Evolutionary conservation across 1,139 yeast species (phyloP).

Genomic region (Saccharomycopsis hybrid): DNA sequence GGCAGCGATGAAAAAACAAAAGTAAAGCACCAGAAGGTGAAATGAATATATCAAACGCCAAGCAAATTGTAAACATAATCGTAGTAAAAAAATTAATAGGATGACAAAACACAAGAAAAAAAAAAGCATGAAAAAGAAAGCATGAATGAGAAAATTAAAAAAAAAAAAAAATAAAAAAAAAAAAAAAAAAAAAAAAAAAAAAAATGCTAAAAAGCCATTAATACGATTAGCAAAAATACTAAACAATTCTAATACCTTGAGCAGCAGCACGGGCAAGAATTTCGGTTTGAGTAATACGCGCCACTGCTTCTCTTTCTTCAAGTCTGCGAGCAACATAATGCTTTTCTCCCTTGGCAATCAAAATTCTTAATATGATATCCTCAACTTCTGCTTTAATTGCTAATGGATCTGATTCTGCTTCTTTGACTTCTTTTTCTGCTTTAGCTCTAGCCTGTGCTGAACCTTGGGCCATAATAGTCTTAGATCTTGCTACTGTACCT

Average conservation of each 20-base stretch:
- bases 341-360: conserved; percentile 39
- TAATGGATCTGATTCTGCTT: conserved; percentile 48
- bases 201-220: too few species aligned
- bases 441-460: conserved; percentile 53
- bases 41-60: too few species aligned
- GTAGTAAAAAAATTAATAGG: too few species aligned
- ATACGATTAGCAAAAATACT: too few species aligned
- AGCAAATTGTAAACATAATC: too few species aligned
- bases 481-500: conserved; percentile 54
- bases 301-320: conserved; percentile 45
- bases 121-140: too few species aligned
- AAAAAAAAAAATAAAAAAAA: too few species aligned
- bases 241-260: conserved; percentile 17
- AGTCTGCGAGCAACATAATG: conserved; percentile 44
- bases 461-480: conserved; percentile 70
- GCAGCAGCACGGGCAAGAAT: conserved; percentile 23
- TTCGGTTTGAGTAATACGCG: conserved; percentile 19
- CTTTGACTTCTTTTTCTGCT: conserved; percentile 45
- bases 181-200: too few species aligned
- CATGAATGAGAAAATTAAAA: too few species aligned
- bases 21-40: too few species aligned
- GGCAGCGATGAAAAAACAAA: too few species aligned
- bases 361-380: conserved; percentile 58
- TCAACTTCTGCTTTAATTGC: conserved; percentile 55
- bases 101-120: too few species aligned